Evolutionary conservation across 1,284 basidiomycete genomes (phyloP).

Genomic region (Microbotryum scabiosae): DNA sequence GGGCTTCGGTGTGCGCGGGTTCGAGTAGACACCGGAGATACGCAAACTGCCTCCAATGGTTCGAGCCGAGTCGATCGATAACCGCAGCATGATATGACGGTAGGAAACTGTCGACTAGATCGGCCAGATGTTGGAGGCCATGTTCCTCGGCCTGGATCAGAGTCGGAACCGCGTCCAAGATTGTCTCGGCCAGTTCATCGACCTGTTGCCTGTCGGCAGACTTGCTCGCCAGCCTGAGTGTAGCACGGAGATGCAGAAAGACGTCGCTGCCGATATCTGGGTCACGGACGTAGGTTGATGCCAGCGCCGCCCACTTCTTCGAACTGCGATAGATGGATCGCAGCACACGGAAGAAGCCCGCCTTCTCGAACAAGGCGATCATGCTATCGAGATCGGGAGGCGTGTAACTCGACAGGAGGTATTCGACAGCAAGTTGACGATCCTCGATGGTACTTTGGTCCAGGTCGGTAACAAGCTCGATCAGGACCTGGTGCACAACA

Average conservation of each 20-base stretch:
- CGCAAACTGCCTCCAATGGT: constrained; percentile 55
- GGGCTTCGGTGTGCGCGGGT: constrained; percentile 45
- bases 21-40: constrained; percentile 73
- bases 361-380: constrained; percentile 62
- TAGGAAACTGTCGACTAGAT: constrained; percentile 61
- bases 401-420: constrained; percentile 83
- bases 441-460: constrained; percentile 76
- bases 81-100: constrained; percentile 55
- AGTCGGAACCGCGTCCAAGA: constrained; percentile 25
- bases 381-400: constrained; percentile 67
- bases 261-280: constrained; percentile 55
- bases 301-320: constrained; percentile 62
- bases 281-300: constrained; percentile 69
- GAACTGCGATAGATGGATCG: constrained; percentile 69
- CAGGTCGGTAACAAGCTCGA: constrained; percentile 63
- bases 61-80: constrained; percentile 37
- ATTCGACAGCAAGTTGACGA: constrained; percentile 89
- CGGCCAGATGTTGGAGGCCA: constrained; percentile 59
- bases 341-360: constrained; percentile 84
- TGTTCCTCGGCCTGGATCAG: constrained; percentile 38
- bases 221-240: constrained; percentile 17
- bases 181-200: constrained; percentile 11
- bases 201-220: neutral
- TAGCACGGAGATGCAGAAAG: constrained; percentile 42
- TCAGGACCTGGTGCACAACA: constrained; percentile 64